Evolutionary conservation across 345 rosid genomes (phyloP).

Genomic region (Acer saccharum): DNA sequence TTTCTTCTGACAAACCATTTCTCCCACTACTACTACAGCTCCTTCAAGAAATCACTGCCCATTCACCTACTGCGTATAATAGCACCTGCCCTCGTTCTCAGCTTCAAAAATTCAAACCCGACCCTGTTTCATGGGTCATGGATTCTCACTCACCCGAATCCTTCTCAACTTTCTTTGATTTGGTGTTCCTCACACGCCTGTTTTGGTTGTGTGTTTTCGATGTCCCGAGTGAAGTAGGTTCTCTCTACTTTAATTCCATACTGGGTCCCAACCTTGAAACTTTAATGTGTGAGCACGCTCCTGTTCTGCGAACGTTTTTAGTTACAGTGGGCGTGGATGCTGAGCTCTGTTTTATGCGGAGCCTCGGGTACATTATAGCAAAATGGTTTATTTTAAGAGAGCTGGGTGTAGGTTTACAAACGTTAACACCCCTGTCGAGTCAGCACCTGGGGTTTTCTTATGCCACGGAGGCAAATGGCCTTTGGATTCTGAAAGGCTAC

Average conservation of each 20-base stretch:
- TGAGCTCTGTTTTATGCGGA: conserved; percentile 74
- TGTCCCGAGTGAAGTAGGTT: conserved; percentile 72
- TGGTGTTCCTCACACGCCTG: conserved; percentile 64
- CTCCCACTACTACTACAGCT: conserved; percentile 78
- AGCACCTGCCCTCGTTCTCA: conserved; percentile 64
- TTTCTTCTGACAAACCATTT: conserved; percentile 71
- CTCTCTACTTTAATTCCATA: conserved; percentile 63
- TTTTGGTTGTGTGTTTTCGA: conserved; percentile 75
- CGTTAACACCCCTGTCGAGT: conserved; percentile 33
- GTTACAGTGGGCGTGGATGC: conserved; percentile 63
- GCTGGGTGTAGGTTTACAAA: conserved; percentile 59
- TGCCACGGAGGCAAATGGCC: conserved; percentile 75
- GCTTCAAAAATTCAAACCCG: conserved; percentile 60
- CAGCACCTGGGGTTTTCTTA: conserved; percentile 55
- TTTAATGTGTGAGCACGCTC: conserved; percentile 40
- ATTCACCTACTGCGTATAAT: conserved; percentile 50
- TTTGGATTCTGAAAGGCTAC: conserved; percentile 76
- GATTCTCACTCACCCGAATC: conserved; percentile 80
- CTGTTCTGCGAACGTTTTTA: conserved; percentile 68
- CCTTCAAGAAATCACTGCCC: conserved; percentile 62
- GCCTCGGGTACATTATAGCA: conserved; percentile 71
- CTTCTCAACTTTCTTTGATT: conserved; percentile 65
- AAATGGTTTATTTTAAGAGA: conserved; percentile 77
- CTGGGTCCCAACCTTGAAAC: conserved; percentile 58
- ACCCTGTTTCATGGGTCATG: conserved; percentile 77